A percentile compares a stretch with the other conserved stretches of the same genome.
These are phyloP conservation scores for Magnolia kwangsiensis DNA, from an alignment of 164 flowering plant genomes.

Conservation along the genomic window DNA sequence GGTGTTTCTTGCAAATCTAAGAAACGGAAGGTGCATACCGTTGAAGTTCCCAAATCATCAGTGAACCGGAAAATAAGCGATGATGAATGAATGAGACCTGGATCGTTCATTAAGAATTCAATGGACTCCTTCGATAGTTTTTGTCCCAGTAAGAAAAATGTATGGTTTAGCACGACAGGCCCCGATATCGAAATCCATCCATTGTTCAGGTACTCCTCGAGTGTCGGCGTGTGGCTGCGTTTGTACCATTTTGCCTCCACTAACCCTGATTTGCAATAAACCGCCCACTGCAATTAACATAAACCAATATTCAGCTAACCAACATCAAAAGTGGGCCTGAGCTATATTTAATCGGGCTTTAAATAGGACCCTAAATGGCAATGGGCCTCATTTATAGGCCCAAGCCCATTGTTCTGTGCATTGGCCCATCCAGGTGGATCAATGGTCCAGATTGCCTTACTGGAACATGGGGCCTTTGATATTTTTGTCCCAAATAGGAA, in stretches of 20 bases:
- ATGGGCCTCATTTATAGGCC: too few relatives aligned
- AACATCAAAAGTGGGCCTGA: too few relatives aligned
- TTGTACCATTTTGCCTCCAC: slow-evolving; percentile 54
- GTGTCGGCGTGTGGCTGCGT: slow-evolving; percentile 31
- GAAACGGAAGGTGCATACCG: slow-evolving; percentile 12
- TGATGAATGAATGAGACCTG: slow-evolving; percentile 12
- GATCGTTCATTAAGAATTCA: slow-evolving; percentile 10
- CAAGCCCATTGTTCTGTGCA: too few relatives aligned
- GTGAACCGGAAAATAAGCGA: slow-evolving; percentile 31
- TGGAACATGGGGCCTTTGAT: too few relatives aligned
- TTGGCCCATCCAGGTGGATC: too few relatives aligned
- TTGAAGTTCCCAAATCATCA: slow-evolving; percentile 35
- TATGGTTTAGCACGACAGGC: slow-evolving; percentile 24
- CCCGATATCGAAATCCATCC: slow-evolving; percentile 47
- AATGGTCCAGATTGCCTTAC: too few relatives aligned
- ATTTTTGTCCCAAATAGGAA: too few relatives aligned
- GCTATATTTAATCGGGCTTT: too few relatives aligned
- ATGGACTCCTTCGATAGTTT: slow-evolving; percentile 7
- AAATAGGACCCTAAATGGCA: too few relatives aligned
- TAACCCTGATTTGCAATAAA: slow-evolving; percentile 34
- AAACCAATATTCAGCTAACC: too few relatives aligned
- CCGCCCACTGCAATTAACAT: slow-evolving; percentile 36
- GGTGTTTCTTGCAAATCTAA: too few relatives aligned
- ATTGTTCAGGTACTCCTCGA: slow-evolving; percentile 38
- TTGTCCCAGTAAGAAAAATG: slow-evolving; percentile 17